Evolutionary conservation across 2,329 filamentous ascomycete species (phyloP).

Genomic region (Trichoderma asperellum): DNA sequence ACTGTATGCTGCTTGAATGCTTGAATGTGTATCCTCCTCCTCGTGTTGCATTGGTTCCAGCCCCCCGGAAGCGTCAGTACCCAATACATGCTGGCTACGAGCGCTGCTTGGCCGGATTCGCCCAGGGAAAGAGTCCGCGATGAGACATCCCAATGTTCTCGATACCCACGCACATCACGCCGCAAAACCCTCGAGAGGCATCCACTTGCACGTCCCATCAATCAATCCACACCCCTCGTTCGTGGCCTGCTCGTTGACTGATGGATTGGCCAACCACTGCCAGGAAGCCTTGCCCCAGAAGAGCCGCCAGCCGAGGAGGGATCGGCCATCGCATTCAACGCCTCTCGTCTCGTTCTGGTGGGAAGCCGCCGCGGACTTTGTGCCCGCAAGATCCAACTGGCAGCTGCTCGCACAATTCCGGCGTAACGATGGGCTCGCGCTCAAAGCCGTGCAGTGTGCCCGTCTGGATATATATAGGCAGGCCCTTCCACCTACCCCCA

Average conservation of each 20-base stretch:
- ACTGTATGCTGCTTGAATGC: background rate
- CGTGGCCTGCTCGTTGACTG: slow-evolving; percentile 10
- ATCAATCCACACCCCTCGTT: background rate
- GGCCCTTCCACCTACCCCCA: background rate
- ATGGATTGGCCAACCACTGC: background rate
- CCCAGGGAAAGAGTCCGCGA: background rate
- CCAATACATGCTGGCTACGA: background rate
- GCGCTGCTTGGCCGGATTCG: background rate
- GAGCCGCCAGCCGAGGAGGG: background rate
- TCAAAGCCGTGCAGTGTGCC: background rate
- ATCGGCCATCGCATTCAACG: background rate
- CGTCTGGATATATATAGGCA: slow-evolving; percentile 7
- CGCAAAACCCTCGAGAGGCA: slow-evolving; percentile 12
- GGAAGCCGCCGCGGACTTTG: slow-evolving; percentile 3
- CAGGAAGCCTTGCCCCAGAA: background rate
- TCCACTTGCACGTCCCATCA: background rate
- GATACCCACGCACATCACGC: slow-evolving; percentile 1
- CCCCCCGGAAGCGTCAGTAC: slow-evolving; percentile 20
- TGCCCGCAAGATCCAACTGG: slow-evolving; percentile 11
- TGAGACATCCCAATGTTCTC: slow-evolving; percentile 6
- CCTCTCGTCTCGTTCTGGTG: background rate
- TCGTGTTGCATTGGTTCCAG: background rate
- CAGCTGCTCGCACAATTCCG: slow-evolving; percentile 17
- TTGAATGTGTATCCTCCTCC: background rate
- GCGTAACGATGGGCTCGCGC: slow-evolving; percentile 6